Evolutionary conservation across 495 filamentous ascomycete genomes (phyloP).

Genomic region (Podospora conica): DNA sequence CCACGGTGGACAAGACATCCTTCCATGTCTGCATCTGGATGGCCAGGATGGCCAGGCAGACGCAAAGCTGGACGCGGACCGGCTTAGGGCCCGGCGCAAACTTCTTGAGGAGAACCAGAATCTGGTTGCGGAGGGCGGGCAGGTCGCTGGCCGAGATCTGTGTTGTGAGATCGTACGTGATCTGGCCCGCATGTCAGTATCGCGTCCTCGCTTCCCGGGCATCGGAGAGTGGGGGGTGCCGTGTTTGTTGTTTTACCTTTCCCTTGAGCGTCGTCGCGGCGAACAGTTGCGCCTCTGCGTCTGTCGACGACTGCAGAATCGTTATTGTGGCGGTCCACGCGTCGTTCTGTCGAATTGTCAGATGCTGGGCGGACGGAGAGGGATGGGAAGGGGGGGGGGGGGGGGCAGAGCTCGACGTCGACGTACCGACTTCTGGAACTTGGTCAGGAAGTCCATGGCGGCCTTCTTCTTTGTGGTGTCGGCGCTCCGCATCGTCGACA

Average conservation of each 20-base stretch:
- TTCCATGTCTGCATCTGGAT: constrained; percentile 97
- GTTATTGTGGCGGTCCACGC: constrained; percentile 86
- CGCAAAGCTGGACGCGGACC: constrained; percentile 88
- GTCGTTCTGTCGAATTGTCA: constrained; percentile 51
- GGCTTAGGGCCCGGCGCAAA: constrained; percentile 82
- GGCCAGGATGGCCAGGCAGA: constrained; percentile 86
- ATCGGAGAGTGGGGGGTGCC: constrained; percentile 5
- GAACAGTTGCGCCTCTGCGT: constrained; percentile 84
- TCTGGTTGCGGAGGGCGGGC: constrained; percentile 68
- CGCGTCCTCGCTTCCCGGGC: neutral
- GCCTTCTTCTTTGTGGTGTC: constrained; percentile 77
- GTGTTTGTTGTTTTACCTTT: constrained; percentile 59
- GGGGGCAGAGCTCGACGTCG: neutral
- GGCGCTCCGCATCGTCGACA: constrained; percentile 86
- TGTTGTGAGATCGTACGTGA: constrained; percentile 44
- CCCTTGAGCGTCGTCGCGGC: constrained; percentile 95
- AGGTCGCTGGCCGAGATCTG: constrained; percentile 76
- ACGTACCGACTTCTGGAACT: constrained; percentile 97
- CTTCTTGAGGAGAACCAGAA: constrained; percentile 68
- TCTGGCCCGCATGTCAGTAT: constrained; percentile 31
- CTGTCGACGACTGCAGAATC: constrained; percentile 70
- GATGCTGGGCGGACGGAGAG: neutral
- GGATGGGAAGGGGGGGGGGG: constrained; percentile 2
- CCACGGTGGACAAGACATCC: constrained; percentile 77
- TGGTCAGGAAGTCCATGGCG: constrained; percentile 84